These are phyloP conservation scores for Jatropha multifida DNA, from an alignment of 441 rosid genomes.

Conservation along the genomic window DNA sequence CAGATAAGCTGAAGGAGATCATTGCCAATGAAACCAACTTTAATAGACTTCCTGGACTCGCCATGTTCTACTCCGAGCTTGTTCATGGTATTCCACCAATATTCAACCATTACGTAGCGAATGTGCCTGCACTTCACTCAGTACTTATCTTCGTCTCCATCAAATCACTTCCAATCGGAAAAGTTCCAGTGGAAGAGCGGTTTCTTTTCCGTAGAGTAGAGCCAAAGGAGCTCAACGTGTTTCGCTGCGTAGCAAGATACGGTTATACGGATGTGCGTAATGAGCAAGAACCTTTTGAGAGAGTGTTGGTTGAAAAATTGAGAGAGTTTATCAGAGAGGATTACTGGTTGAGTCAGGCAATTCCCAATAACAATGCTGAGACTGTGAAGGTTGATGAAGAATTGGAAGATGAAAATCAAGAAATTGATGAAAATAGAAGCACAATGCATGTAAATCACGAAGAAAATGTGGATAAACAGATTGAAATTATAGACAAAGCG, in stretches of 20 bases:
- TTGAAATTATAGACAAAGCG: constrained; percentile 38
- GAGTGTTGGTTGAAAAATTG: constrained; percentile 34
- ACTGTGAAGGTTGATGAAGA: background rate
- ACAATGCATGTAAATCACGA: background rate
- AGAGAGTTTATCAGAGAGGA: constrained; percentile 40
- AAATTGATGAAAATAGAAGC: background rate
- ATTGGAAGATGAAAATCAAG: background rate
- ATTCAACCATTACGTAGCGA: constrained; percentile 43
- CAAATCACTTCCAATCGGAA: constrained; percentile 43
- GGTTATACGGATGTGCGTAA: constrained; percentile 48
- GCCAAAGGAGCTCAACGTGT: constrained; percentile 41
- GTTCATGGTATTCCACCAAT: constrained; percentile 53
- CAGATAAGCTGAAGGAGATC: constrained; percentile 31
- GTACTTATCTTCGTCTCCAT: constrained; percentile 46
- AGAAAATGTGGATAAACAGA: constrained; percentile 28
- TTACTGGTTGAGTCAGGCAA: background rate
- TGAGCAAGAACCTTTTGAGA: constrained; percentile 45
- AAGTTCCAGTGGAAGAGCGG: constrained; percentile 37
- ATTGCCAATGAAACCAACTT: constrained; percentile 10
- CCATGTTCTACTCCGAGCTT: constrained; percentile 53
- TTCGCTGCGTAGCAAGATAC: constrained; percentile 50
- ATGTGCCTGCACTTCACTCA: constrained; percentile 45
- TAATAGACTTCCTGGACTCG: constrained; percentile 44
- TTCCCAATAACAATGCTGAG: background rate
- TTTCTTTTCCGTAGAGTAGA: constrained; percentile 45